Evolutionary conservation across 805 yeast species (phyloP), one percentile per base, ranked within the genome.

Genomic region (Ogataea corticis): DNA sequence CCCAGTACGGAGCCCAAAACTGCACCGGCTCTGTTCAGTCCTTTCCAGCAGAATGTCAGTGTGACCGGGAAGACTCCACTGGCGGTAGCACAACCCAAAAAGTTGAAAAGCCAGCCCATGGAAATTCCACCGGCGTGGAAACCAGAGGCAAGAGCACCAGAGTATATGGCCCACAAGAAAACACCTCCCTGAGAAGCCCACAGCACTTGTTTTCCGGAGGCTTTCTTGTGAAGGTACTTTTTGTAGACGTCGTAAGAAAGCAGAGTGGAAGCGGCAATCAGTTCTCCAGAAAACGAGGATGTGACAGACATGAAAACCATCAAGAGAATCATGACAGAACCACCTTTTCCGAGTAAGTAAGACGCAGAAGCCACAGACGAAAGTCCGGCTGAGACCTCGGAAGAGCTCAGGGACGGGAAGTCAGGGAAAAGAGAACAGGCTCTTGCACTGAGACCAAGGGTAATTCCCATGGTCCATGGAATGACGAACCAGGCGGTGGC

Each of bases 251-350:
- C 79, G 51, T 72, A 72, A 23, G 77, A 69, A 51, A 67, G 66
- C 38, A 74, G 63, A 10, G 77, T 66, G 3, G 76, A 71, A 4
- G 73, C 77, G 3, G 79, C 76, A 57, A 74, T 69, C 45, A 73
- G 64, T 58, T 74, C 78, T 19, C 77, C 73, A 19, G 76, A 71
- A 73, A 74, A 71, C 45, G 78, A 76, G 16, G 77, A 71, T 1
- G 79, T 74, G 14, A 69, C 75, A 18, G 78, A 76, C 71, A 72
- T 70, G 56, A 73, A 74, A 4, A 73, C 67, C 61, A 74, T 59
- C 32, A 73, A 54, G 37, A 74, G 65, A 11, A 76, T 64, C 52
- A 70, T 66, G 23, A 69, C 76, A 2, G 74, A 73, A 25, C 79
- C 79, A 36, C 72, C 69, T 41, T 63, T 73, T 39, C 79, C 79